Evolutionary conservation across 2,329 filamentous ascomycete species (phyloP), one percentile per base, ranked within the genome.

Genomic region (Fusarium agapanthi): DNA sequence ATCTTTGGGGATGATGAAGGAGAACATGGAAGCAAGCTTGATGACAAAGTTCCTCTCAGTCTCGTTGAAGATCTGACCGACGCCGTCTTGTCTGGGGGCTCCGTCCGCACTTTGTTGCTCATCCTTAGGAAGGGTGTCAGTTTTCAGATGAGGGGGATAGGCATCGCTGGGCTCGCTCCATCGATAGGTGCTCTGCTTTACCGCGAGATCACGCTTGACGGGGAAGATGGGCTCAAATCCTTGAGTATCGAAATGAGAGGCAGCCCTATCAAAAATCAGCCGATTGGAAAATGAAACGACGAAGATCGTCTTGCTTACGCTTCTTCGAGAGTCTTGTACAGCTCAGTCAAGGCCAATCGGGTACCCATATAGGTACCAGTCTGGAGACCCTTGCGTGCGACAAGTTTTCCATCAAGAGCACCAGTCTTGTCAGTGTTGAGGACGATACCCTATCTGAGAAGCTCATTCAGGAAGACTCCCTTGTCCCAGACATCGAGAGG

Each of bases 391-490:
- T 43, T 56, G 7, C 32, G 20, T 0, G 65, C 58, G 30, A 69
- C 61, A 24, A 69, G 32, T 5, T 30, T 45, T 0, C 65, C 61
- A 5, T 72, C 50, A 1, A 59, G 41, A 5, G 58, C 38, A 1
- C 65, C 65, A 13, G 43, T 32, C 14, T 58, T 40, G n/a, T 69
- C 53, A 7, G 66, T 70, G n/a, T 24, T 41, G 14, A 72, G 61
- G 3, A 58, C 69, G 24, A 72, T 62, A 0, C 61, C 65, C 13
- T 69, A 50, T 41, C 51, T 60, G n/a, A 66, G 41, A 16, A 72
- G 69, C 18, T 72, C 69, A 7, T 72, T 72, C 12, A 72, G 12
- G 34, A 72, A 72, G 1, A 72, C 70, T 2, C 70, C 70, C 32
- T 69, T 72, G 8, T 72, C 70, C 54, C 65, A 72, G 3, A 69